Conservation (phyloP, 2,329 filamentous ascomycete species). For the Sclerotinia trifoliorum region DNA sequence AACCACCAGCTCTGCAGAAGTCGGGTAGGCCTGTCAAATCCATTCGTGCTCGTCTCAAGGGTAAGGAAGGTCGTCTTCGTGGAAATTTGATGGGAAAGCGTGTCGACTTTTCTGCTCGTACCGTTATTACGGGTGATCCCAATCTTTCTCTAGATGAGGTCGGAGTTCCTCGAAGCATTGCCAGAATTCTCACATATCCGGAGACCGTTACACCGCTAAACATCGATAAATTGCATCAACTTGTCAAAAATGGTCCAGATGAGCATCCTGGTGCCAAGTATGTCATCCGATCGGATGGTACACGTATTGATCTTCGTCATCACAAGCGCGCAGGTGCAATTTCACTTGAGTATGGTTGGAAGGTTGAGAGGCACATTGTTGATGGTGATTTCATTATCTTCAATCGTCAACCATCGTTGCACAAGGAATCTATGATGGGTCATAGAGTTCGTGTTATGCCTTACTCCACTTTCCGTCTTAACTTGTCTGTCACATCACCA, state of each 20-base stretch:
- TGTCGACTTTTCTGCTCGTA: slow-evolving; percentile 98
- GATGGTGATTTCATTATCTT: slow-evolving; percentile 98
- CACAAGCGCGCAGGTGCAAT: slow-evolving; percentile 83
- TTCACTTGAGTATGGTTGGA: slow-evolving; percentile 92
- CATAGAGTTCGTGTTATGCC: slow-evolving; percentile 97
- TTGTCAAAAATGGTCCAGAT: slow-evolving; percentile 91
- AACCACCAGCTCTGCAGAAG: slow-evolving; percentile 93
- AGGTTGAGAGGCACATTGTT: slow-evolving; percentile 94
- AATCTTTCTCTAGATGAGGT: slow-evolving; percentile 97
- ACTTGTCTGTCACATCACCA: slow-evolving; percentile 93
- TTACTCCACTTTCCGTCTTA: slow-evolving; percentile 97
- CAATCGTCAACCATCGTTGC: slow-evolving; percentile 97
- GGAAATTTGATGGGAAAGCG: slow-evolving; percentile 99
- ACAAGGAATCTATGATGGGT: slow-evolving; percentile 99
- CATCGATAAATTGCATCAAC: slow-evolving; percentile 82
- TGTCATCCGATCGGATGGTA: slow-evolving; percentile 89
- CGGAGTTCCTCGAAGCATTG: slow-evolving; percentile 91
- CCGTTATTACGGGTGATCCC: slow-evolving; percentile 97
- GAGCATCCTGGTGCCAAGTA: slow-evolving; percentile 96
- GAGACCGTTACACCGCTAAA: slow-evolving; percentile 98
- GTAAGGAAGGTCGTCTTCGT: slow-evolving; percentile 95
- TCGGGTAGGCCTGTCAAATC: slow-evolving; percentile 95
- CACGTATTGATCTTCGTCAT: slow-evolving; percentile 90
- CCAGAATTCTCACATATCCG: slow-evolving; percentile 88
- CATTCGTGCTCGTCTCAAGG: slow-evolving; percentile 94